Percentiles rank a stretch among this genome's conserved stretches.
These are phyloP conservation scores for Gastrodia elata DNA, from an alignment of 106 monocot species.

Conservation along the genomic window DNA sequence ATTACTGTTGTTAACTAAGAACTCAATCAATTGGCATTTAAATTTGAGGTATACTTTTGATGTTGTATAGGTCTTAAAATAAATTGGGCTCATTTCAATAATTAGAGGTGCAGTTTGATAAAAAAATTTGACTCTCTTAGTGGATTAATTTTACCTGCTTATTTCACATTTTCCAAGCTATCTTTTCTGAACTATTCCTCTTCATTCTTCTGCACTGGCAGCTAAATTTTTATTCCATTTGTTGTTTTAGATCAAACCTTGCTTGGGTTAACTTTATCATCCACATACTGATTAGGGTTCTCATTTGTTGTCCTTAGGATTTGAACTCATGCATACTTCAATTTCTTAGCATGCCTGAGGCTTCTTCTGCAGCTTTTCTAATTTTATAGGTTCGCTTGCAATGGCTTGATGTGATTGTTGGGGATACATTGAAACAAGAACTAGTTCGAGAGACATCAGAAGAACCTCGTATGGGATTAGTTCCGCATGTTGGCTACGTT, in stretches of 20 bases:
- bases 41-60: too few relatives aligned
- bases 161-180: neutral
- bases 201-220: neutral
- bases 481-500: slow-evolving; percentile 88
- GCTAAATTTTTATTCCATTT: neutral
- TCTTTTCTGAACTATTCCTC: neutral
- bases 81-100: too few relatives aligned
- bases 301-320: too few relatives aligned
- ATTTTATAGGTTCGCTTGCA: slow-evolving; percentile 68
- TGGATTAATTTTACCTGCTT: neutral
- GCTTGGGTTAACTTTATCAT: neutral
- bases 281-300: too few relatives aligned
- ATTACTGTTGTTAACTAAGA: too few relatives aligned
- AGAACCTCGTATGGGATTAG: slow-evolving; percentile 44
- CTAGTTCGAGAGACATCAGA: slow-evolving; percentile 61
- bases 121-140: too few relatives aligned
- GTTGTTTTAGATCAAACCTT: neutral
- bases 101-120: too few relatives aligned
- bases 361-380: neutral
- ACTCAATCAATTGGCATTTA: too few relatives aligned
- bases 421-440: slow-evolving; percentile 34
- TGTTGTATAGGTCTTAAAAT: too few relatives aligned
- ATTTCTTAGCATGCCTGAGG: neutral
- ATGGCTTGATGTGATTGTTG: slow-evolving; percentile 52
- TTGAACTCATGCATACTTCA: neutral